Conservation (phyloP, 2,329 filamentous ascomycete species). For the Ascochyta lentis region DNA sequence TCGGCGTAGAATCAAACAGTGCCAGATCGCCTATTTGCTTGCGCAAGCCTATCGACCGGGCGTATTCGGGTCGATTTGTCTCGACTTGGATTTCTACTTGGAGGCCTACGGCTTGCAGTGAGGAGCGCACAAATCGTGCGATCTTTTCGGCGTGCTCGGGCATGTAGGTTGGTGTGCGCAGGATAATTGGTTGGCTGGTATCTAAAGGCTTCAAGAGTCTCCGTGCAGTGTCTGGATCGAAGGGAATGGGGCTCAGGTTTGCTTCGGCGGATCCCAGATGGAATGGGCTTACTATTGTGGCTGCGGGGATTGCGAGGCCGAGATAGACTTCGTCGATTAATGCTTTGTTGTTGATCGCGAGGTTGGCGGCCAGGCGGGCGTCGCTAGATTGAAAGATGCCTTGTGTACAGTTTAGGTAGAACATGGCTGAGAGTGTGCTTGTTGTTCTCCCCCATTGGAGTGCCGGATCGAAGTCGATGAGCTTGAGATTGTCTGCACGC, state of each 20-base stretch:
- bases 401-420: neutral
- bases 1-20: constrained; percentile 7
- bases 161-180: constrained; percentile 6
- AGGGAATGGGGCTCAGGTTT: neutral
- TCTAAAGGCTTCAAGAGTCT: neutral
- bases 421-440: constrained; percentile 1
- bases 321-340: neutral
- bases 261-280: neutral
- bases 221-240: neutral
- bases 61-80: constrained; percentile 4
- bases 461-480: neutral
- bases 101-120: constrained; percentile 2
- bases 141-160: constrained; percentile 6
- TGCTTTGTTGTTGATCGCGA: neutral
- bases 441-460: neutral
- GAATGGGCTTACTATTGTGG: neutral
- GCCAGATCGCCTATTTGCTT: constrained; percentile 5
- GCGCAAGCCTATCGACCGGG: neutral
- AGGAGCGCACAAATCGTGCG: neutral
- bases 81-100: constrained; percentile 1
- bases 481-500: neutral
- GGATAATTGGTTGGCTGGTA: neutral
- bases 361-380: neutral
- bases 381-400: neutral
- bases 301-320: neutral